A percentile compares a stretch with the other conserved stretches of the same genome.
These are phyloP conservation scores for Lichenothelia convexa DNA, from an alignment of 495 filamentous ascomycete species.

Conservation along the genomic window DNA sequence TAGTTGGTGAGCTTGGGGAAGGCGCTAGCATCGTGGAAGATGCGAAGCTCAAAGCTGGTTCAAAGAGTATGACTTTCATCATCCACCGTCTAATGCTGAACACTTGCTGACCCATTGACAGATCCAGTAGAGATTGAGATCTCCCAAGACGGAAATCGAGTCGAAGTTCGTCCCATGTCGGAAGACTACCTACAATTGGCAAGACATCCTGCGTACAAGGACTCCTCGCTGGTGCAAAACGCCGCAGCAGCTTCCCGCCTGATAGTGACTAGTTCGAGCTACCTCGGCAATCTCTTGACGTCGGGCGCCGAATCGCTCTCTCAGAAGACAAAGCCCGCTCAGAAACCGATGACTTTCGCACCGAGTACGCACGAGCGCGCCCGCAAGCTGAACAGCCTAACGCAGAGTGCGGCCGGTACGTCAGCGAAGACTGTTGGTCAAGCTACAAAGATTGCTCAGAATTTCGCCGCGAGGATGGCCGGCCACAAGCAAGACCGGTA, in stretches of 20 bases:
- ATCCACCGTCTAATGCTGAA: not conserved
- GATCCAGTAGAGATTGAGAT: constrained; percentile 85
- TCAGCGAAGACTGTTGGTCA: constrained; percentile 75
- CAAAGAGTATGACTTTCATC: constrained; percentile 47
- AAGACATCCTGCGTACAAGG: constrained; percentile 74
- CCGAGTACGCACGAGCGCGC: constrained; percentile 70
- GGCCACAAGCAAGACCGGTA: constrained; percentile 40
- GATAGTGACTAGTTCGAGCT: constrained; percentile 70
- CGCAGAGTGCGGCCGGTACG: constrained; percentile 53
- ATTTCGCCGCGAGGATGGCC: constrained; percentile 57
- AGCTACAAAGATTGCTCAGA: constrained; percentile 67
- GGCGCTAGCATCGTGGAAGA: constrained; percentile 67
- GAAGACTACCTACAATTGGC: constrained; percentile 66
- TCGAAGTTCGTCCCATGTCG: constrained; percentile 57
- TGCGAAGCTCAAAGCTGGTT: constrained; percentile 53
- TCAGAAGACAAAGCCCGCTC: constrained; percentile 52
- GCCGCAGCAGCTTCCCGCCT: constrained; percentile 81
- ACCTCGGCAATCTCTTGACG: constrained; percentile 57
- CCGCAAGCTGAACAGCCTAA: constrained; percentile 67
- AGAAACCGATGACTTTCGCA: constrained; percentile 71
- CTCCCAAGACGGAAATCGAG: constrained; percentile 50
- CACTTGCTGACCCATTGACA: constrained; percentile 15
- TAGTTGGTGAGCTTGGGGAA: constrained; percentile 78
- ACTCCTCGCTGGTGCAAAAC: constrained; percentile 71
- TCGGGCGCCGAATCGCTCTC: constrained; percentile 65